These are phyloP conservation scores for Xylariales sp. DNA, from an alignment of 2,329 filamentous ascomycete species.

Conservation along the genomic window DNA sequence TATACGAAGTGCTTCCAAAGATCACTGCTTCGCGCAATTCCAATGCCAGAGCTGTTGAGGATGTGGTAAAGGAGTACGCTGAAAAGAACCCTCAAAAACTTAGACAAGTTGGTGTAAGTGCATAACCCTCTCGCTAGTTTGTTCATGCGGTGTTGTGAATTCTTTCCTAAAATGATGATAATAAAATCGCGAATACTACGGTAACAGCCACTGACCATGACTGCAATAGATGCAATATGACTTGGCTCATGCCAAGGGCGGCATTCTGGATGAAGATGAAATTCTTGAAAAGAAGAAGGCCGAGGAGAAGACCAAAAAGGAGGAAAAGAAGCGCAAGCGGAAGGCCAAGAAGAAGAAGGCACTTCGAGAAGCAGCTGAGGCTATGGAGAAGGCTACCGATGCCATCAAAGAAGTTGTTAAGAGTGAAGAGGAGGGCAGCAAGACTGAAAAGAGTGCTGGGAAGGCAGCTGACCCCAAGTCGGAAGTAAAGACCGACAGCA, in stretches of 20 bases:
- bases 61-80: conserved; percentile 48
- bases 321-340: conserved; percentile 28
- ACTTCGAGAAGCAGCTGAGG: conserved; percentile 29
- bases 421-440: conserved; percentile 1
- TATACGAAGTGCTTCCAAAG: conserved; percentile 66
- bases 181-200: no score
- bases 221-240: conserved; percentile 50
- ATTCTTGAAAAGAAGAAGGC: conserved; percentile 21
- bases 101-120: conserved; percentile 57
- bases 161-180: no score
- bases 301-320: conserved; percentile 32
- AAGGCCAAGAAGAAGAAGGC: conserved; percentile 29
- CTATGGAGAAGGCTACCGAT: conserved; percentile 25
- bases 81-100: conserved; percentile 59
- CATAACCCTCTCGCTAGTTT: conserved; percentile 65
- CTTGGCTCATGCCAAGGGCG: conserved; percentile 55
- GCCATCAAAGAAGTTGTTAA: conserved; percentile 8
- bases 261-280: conserved; percentile 45
- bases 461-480: neutral
- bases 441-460: neutral
- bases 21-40: conserved; percentile 51
- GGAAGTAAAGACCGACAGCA: neutral
- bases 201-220: conserved; percentile 48
- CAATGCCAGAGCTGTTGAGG: conserved; percentile 45
- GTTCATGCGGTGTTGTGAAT: no score